These are phyloP conservation scores for Starmerella ratchasimensis DNA, from an alignment of 805 yeast species.

Conservation along the genomic window DNA sequence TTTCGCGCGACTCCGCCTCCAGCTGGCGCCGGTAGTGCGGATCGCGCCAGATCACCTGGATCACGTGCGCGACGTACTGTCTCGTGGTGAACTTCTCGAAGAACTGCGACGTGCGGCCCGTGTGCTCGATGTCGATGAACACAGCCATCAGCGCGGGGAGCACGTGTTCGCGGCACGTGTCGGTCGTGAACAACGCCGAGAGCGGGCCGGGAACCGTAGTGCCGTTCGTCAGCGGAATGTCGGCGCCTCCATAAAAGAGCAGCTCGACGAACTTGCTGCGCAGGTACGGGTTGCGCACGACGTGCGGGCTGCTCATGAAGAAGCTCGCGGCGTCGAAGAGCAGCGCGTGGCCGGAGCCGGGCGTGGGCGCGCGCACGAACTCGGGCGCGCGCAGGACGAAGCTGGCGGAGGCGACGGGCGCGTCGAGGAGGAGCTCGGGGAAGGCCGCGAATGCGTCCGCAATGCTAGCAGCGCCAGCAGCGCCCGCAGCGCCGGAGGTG, in stretches of 20 bases:
- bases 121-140: slow-evolving; percentile 88
- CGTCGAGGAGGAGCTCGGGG: slow-evolving; percentile 81
- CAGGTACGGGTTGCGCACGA: slow-evolving; percentile 84
- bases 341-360: slow-evolving; percentile 27
- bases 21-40: slow-evolving; percentile 57
- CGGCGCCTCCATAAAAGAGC: slow-evolving; percentile 52
- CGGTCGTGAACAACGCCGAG: slow-evolving; percentile 49
- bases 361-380: slow-evolving; percentile 8
- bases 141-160: slow-evolving; percentile 76
- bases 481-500: slow-evolving; percentile 23
- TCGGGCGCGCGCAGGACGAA: slow-evolving; percentile 33
- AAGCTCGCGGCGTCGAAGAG: slow-evolving; percentile 56
- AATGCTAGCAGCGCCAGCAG: slow-evolving; percentile 22
- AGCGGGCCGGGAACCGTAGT: slow-evolving; percentile 45
- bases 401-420: slow-evolving; percentile 51
- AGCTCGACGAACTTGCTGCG: slow-evolving; percentile 74
- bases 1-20: slow-evolving; percentile 46
- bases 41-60: slow-evolving; percentile 72
- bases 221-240: slow-evolving; percentile 33
- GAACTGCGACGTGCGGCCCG: slow-evolving; percentile 89
- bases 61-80: slow-evolving; percentile 67
- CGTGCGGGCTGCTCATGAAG: slow-evolving; percentile 48
- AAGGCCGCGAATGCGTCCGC: slow-evolving; percentile 63
- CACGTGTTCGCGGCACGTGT: slow-evolving; percentile 48
- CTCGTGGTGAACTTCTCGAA: slow-evolving; percentile 91